Percentiles rank a stretch among this genome's conserved stretches.
These are phyloP conservation scores for Amaranthus palmeri DNA, from an alignment of 148 eudicot species.

Conservation along the genomic window DNA sequence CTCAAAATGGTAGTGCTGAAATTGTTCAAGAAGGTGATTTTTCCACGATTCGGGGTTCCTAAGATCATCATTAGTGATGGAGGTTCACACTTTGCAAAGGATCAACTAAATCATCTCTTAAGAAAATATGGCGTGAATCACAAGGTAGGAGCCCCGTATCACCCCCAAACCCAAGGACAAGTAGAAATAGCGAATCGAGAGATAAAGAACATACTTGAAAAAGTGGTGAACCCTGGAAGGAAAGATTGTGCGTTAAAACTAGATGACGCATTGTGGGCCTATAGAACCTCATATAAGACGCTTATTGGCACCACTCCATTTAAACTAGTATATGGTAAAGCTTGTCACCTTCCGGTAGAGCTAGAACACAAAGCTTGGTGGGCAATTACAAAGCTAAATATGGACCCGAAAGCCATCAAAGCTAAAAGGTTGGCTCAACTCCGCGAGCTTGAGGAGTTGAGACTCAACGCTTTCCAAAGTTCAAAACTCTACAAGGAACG, in stretches of 20 bases:
- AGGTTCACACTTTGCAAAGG: conserved; percentile 12
- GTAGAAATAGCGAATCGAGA: conserved; percentile 11
- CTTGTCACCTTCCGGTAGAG: not conserved
- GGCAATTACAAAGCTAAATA: not conserved
- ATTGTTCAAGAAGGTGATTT: not conserved
- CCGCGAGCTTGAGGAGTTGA: conserved; percentile 1
- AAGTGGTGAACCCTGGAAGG: not conserved
- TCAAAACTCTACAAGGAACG: conserved; percentile 2
- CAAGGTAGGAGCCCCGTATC: not conserved
- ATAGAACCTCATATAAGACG: too few relatives aligned
- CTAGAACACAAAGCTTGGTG: conserved; percentile 4
- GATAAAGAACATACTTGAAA: conserved; percentile 6
- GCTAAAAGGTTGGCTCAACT: not conserved
- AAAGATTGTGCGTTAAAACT: conserved; percentile 4
- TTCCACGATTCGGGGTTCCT: conserved; percentile 12
- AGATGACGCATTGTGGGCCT: not conserved
- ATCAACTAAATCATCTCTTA: not conserved
- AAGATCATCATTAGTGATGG: conserved; percentile 17
- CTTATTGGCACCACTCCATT: too few relatives aligned
- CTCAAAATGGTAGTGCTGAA: conserved; percentile 4
- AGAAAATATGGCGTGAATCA: conserved; percentile 15
- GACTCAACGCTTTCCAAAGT: not conserved
- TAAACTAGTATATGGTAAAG: too few relatives aligned
- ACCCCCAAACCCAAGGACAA: conserved; percentile 16
- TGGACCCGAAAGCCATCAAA: not conserved